These are phyloP conservation scores for Aspergillus sp. DNA, from an alignment of 2,329 filamentous ascomycete species.

Conservation along the genomic window DNA sequence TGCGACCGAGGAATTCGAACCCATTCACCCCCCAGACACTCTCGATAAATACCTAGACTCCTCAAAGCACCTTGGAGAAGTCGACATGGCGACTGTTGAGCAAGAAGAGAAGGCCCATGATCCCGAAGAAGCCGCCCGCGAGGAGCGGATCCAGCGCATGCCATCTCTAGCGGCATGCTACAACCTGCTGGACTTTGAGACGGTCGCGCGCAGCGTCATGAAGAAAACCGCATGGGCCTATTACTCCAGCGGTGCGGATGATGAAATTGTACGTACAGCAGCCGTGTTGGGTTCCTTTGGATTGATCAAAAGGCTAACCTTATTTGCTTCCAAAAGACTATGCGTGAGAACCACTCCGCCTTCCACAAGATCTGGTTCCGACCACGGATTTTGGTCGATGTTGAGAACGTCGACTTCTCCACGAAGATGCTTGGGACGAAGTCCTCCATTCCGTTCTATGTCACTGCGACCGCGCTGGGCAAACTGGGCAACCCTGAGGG, in stretches of 20 bases:
- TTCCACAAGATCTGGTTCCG: constrained; percentile 99
- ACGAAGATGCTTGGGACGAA: constrained; percentile 94
- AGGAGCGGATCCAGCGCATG: constrained; percentile 72
- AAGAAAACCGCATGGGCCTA: constrained; percentile 97
- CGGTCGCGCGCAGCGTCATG: constrained; percentile 86
- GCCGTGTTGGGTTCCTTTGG: not conserved
- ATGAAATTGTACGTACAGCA: constrained; percentile 67
- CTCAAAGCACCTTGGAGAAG: constrained; percentile 83
- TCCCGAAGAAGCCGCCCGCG: constrained; percentile 71
- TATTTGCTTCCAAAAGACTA: constrained; percentile 57
- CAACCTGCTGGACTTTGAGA: constrained; percentile 94
- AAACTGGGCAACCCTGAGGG: constrained; percentile 94
- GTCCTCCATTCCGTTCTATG: constrained; percentile 85
- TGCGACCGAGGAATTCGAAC: constrained; percentile 87
- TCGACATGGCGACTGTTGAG: constrained; percentile 80
- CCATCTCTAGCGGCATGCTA: constrained; percentile 84
- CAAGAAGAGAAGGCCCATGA: constrained; percentile 65
- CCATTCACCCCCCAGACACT: constrained; percentile 85
- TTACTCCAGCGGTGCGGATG: constrained; percentile 90
- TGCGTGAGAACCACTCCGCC: constrained; percentile 92
- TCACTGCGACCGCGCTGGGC: constrained; percentile 91
- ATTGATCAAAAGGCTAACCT: constrained; percentile 1
- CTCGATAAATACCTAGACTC: constrained; percentile 77
- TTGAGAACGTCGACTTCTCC: constrained; percentile 79
- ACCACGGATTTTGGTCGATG: constrained; percentile 82